Evolutionary conservation across 257 asterid species (phyloP).

Genomic region (Petrea volubilis): DNA sequence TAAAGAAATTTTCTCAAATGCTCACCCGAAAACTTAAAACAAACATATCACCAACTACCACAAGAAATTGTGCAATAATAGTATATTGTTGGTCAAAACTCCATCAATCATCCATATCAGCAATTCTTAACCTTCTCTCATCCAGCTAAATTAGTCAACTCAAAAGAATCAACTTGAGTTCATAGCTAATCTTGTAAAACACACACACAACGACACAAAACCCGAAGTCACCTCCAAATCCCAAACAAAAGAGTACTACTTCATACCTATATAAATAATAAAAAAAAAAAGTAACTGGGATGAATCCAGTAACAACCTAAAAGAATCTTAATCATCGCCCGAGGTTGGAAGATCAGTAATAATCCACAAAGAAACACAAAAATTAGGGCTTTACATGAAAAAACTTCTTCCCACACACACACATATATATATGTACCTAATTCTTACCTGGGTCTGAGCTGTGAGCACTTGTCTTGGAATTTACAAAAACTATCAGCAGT

Average conservation of each 20-base stretch:
- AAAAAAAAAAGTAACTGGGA: neutral
- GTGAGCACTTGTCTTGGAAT: slow-evolving; percentile 34
- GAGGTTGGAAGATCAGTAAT: slow-evolving; percentile 14
- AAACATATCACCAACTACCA: neutral
- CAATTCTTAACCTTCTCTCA: neutral
- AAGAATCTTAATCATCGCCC: neutral
- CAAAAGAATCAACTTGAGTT: neutral
- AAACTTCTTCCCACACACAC: neutral
- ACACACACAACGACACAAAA: neutral
- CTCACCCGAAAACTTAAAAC: neutral
- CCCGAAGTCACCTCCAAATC: neutral
- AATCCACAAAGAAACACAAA: neutral
- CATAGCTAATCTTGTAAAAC: slow-evolving; percentile 4
- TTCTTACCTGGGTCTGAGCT: slow-evolving; percentile 50
- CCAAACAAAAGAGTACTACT: neutral
- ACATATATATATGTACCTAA: neutral
- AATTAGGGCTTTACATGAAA: neutral
- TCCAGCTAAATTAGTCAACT: slow-evolving; percentile 7
- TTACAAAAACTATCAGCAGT: slow-evolving; percentile 24
- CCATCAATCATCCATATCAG: slow-evolving; percentile 1
- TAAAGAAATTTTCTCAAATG: neutral
- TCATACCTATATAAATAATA: neutral
- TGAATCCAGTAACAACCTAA: neutral
- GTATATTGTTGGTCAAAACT: neutral
- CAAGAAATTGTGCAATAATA: neutral